Base-by-base conservation (phyloP, 768 basidiomycete genomes). In the Hericium alpestre region DNA sequence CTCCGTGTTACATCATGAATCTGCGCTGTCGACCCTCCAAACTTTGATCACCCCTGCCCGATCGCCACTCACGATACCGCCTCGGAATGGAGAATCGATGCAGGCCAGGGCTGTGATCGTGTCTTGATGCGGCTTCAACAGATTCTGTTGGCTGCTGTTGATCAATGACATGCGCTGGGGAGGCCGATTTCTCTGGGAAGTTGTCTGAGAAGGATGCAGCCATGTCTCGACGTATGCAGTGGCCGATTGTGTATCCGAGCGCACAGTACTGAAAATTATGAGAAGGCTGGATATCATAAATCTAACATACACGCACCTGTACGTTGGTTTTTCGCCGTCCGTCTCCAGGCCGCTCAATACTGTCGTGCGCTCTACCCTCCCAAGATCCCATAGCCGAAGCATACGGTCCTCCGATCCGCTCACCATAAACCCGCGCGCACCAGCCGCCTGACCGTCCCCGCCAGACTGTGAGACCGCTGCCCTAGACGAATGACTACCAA, bases 21-120 rank as follows among this genome's bases (percentile, higher is more conserved):
- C 69, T 18, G 64, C 61, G 16, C 69, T 68, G 51, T 90, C 88
- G 20, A 89, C 79, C 57, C 84, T 77, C 87, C 88, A 98, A 0
- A 96, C 87, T 69, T 96, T 97, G 61, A 98, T 79, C 18, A 85
- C 84, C 3, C 96, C 96, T 20, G 86, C 78, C 50, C 91, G 78
- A 68, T 98, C 95, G 1, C 89, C 95, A 60, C 87, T 93, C n/a
- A 97, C 80, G 49, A 96, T 79, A 1, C 92, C 90, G 23, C 92
- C 93, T 55, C 90, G 80, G 71, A 97, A 97, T 1, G 95, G 93
- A 0, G 93, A 86, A 61, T 96, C 92, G 54, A 99, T 83, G 61
- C 87, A 89, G 0, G 83, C 83, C 38, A 99, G 70, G 1, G 88
- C 83, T 5, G 89, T 92, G 18, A 98, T 82, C 2, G 92, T 82